phyloP scores from a whole-genome alignment of 345 rosid genomes.

The Eucalyptus virginea region DNA sequence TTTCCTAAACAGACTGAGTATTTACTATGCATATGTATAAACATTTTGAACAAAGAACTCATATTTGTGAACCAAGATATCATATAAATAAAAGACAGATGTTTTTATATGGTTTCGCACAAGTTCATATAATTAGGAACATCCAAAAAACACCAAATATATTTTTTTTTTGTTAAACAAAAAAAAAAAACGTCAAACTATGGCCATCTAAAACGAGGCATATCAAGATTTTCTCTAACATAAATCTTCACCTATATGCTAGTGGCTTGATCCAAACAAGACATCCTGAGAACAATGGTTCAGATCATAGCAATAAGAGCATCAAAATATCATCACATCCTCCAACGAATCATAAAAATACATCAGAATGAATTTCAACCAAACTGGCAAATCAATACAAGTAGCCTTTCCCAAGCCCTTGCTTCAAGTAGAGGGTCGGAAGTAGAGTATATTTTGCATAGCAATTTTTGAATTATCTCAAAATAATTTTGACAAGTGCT shows the following conservation, averaged over 20 bases:
- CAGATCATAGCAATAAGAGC: not conserved
- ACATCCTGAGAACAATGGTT: not conserved
- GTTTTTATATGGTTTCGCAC: accelerated
- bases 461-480: not conserved
- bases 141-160: not conserved
- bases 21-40: not conserved
- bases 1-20: not conserved
- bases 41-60: not conserved
- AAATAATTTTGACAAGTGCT: not conserved
- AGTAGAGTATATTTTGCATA: not conserved
- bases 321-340: not conserved
- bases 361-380: not conserved
- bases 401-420: not conserved
- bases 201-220: not conserved
- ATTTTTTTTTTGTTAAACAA: too few species aligned
- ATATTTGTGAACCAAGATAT: not conserved
- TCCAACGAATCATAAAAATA: not conserved
- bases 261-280: not conserved
- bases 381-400: not conserved
- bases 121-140: not conserved
- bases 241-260: not conserved
- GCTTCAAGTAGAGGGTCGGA: not conserved
- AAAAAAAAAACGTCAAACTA: not conserved
- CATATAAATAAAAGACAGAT: not conserved
- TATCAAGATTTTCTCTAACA: not conserved